A percentile compares a stretch with the other conserved stretches of the same genome.
Conservation (phyloP, 2,329 filamentous ascomycete species). For the Penicillium olsonii region DNA sequence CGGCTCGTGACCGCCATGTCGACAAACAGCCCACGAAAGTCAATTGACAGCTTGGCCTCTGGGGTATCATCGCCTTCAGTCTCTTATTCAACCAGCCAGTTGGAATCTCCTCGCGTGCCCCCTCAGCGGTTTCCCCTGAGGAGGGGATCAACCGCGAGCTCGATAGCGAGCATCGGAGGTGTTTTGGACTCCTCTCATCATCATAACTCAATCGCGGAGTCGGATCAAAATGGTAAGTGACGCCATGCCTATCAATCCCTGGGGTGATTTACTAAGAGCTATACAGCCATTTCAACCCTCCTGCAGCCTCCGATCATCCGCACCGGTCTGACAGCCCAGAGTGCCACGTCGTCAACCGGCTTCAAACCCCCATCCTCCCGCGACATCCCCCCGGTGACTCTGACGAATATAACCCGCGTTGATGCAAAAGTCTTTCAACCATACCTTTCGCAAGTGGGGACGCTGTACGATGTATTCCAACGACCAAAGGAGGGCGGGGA, state of each 20-base stretch:
- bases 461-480: constrained; percentile 84
- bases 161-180: constrained; percentile 84
- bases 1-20: constrained; percentile 55
- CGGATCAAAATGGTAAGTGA: constrained; percentile 74
- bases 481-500: constrained; percentile 77
- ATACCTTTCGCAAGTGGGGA: constrained; percentile 82
- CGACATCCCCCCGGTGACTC: constrained; percentile 89
- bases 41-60: constrained; percentile 64
- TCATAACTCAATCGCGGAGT: constrained; percentile 66
- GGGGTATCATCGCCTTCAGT: constrained; percentile 54
- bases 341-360: constrained; percentile 65
- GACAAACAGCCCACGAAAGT: constrained; percentile 63
- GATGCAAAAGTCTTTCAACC: constrained; percentile 77
- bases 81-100: constrained; percentile 41
- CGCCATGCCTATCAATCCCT: neutral
- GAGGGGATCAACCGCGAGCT: constrained; percentile 83
- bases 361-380: constrained; percentile 81
- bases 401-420: constrained; percentile 84
- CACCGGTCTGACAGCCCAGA: constrained; percentile 81
- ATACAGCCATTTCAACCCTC: constrained; percentile 83
- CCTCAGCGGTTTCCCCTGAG: constrained; percentile 48
- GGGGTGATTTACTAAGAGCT: constrained; percentile 12
- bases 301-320: constrained; percentile 86
- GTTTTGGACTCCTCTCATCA: constrained; percentile 68
- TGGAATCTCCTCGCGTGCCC: constrained; percentile 39